Conservation (phyloP, 2,329 filamentous ascomycete genomes). For the Graphilbum sp. region DNA sequence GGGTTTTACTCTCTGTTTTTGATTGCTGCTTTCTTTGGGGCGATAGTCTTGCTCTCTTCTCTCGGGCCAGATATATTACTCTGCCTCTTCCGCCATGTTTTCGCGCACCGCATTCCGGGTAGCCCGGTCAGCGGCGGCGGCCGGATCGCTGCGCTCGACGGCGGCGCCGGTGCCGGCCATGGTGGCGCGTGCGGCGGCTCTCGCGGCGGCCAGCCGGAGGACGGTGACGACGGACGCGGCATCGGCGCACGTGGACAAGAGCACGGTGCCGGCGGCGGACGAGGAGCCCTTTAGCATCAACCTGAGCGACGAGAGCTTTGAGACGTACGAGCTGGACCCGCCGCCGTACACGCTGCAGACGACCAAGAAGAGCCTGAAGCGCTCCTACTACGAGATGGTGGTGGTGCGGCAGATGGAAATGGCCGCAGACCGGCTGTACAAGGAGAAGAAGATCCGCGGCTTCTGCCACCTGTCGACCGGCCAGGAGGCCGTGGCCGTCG, state of each 20-base stretch:
- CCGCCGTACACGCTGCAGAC: constrained; percentile 83
- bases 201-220: constrained; percentile 37
- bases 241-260: constrained; percentile 73
- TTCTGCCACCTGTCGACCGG: constrained; percentile 98
- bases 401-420: constrained; percentile 95
- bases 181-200: constrained; percentile 10
- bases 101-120: background rate
- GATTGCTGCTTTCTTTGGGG: background rate
- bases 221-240: constrained; percentile 92
- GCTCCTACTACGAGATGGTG: constrained; percentile 99
- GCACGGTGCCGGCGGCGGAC: constrained; percentile 60
- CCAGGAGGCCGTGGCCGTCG: constrained; percentile 92
- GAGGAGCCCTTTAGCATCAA: constrained; percentile 84
- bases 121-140: background rate
- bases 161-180: constrained; percentile 2
- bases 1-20: too few species aligned
- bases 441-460: constrained; percentile 99
- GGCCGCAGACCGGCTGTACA: constrained; percentile 97
- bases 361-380: constrained; percentile 95
- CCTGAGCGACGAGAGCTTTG: constrained; percentile 96
- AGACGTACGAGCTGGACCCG: constrained; percentile 97
- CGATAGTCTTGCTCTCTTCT: background rate
- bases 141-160: constrained; percentile 3
- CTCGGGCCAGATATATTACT: too few species aligned
- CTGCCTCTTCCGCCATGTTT: background rate